phyloP scores from a whole-genome alignment of 352 stramenopile species.

The Phytopythium litorale region DNA sequence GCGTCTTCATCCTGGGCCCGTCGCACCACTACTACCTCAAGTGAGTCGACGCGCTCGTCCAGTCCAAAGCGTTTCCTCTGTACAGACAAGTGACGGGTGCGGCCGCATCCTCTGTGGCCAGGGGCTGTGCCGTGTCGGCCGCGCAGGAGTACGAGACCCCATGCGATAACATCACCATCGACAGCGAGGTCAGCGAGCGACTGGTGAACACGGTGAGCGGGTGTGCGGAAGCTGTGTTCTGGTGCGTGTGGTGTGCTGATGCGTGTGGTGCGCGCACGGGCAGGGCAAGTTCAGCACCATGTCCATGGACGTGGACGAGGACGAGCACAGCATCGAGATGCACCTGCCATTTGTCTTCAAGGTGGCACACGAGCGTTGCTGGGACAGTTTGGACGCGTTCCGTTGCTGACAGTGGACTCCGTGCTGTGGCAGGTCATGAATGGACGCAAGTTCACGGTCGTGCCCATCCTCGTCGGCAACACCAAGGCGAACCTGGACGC shows the following conservation, averaged over 20 bases:
- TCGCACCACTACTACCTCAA: constrained; percentile 96
- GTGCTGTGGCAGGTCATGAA: constrained; percentile 45
- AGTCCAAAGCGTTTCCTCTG: too few relatives aligned
- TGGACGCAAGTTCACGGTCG: constrained; percentile 78
- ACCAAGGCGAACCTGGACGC: constrained; percentile 83
- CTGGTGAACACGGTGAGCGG: constrained; percentile 73
- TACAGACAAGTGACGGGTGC: background rate
- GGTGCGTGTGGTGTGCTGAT: background rate
- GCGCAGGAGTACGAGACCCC: constrained; percentile 92
- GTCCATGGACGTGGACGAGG: constrained; percentile 89
- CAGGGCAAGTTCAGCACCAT: constrained; percentile 77
- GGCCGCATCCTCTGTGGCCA: constrained; percentile 15
- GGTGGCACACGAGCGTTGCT: constrained; percentile 20
- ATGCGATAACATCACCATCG: constrained; percentile 91
- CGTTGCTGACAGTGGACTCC: too few relatives aligned
- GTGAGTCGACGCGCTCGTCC: constrained; percentile 23
- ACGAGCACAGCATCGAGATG: constrained; percentile 97
- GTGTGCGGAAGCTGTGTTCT: background rate
- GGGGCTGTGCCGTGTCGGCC: constrained; percentile 79
- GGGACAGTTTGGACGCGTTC: background rate
- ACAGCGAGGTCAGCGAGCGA: constrained; percentile 87
- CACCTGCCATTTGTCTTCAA: constrained; percentile 95
- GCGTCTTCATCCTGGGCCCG: constrained; percentile 92
- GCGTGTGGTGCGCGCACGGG: background rate
- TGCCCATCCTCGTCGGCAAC: constrained; percentile 96